phyloP scores from a whole-genome alignment of 805 yeast genomes.

The Kodamaea jinghongensis region DNA sequence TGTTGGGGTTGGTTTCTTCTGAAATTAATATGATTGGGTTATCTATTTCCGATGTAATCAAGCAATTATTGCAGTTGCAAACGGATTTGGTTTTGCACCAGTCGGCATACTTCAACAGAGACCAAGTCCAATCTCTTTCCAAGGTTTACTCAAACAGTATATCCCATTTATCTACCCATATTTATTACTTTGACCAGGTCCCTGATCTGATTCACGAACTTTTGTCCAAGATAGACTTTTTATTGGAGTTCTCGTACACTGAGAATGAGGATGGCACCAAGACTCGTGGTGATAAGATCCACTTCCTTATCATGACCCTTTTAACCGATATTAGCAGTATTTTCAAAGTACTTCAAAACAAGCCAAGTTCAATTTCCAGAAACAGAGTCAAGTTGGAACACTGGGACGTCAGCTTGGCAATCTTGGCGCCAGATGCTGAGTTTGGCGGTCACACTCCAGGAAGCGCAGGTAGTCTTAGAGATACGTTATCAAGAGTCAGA shows the following conservation, averaged over 20 bases:
- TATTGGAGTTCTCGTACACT: conserved; percentile 17
- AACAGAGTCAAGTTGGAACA: conserved; percentile 42
- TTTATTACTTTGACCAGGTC: conserved; percentile 83
- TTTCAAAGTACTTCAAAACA: conserved; percentile 29
- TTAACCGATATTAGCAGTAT: conserved; percentile 32
- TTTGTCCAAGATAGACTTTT: conserved; percentile 41
- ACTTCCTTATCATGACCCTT: conserved; percentile 24
- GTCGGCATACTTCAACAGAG: conserved; percentile 16
- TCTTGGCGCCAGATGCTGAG: conserved; percentile 23
- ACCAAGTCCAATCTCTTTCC: conserved; percentile 31
- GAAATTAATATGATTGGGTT: conserved; percentile 84
- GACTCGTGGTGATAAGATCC: conserved; percentile 15
- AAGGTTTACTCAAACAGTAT: conserved; percentile 54
- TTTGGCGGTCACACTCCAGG: conserved; percentile 11
- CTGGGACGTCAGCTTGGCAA: conserved; percentile 42
- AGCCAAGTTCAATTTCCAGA: conserved; percentile 37
- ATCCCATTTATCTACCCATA: conserved; percentile 69
- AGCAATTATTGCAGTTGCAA: conserved; percentile 55
- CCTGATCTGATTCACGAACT: conserved; percentile 77
- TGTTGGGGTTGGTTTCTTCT: conserved; percentile 64
- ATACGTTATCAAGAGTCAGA: conserved; percentile 3
- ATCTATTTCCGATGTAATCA: conserved; percentile 76
- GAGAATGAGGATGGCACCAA: conserved; percentile 10
- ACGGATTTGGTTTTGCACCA: conserved; percentile 28
- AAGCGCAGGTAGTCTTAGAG: conserved; percentile 2